Evolutionary conservation across 345 rosid genomes (phyloP).

Genomic region (Erysimum cheiranthoides): DNA sequence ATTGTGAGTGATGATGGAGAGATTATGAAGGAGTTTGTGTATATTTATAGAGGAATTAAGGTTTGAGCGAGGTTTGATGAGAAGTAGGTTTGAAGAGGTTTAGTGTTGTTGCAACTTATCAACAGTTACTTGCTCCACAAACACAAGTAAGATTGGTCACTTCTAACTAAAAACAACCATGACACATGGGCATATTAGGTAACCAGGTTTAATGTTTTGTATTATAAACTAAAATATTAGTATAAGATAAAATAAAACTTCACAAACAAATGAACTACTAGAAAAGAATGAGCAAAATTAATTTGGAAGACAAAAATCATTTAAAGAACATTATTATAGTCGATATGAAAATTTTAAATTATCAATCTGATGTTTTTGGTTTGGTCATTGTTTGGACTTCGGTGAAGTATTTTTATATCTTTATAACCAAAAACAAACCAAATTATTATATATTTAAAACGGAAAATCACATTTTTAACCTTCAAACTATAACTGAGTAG

Average conservation of each 20-base stretch:
- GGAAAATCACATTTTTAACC: no score
- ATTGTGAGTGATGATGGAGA: conserved; percentile 24
- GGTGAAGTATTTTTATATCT: neutral
- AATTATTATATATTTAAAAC: no score
- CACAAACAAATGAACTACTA: neutral
- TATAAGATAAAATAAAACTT: neutral
- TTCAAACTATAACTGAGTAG: no score
- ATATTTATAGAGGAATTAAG: conserved; percentile 28
- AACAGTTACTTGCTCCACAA: conserved; percentile 25
- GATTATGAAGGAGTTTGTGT: conserved; percentile 15
- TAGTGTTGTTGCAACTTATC: conserved; percentile 35
- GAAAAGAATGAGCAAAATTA: neutral
- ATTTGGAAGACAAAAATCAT: neutral
- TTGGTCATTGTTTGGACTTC: neutral
- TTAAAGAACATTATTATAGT: no score
- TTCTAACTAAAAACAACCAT: neutral
- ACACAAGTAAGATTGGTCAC: conserved; percentile 19
- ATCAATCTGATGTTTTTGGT: neutral
- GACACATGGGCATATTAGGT: neutral
- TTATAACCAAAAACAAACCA: no score
- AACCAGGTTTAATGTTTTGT: neutral
- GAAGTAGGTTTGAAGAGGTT: conserved; percentile 19
- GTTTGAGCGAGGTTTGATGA: conserved; percentile 34
- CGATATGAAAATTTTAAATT: neutral
- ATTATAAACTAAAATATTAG: neutral